These are phyloP conservation scores for Phlebiopsis gigantea DNA, from an alignment of 768 basidiomycete genomes.

Conservation along the genomic window DNA sequence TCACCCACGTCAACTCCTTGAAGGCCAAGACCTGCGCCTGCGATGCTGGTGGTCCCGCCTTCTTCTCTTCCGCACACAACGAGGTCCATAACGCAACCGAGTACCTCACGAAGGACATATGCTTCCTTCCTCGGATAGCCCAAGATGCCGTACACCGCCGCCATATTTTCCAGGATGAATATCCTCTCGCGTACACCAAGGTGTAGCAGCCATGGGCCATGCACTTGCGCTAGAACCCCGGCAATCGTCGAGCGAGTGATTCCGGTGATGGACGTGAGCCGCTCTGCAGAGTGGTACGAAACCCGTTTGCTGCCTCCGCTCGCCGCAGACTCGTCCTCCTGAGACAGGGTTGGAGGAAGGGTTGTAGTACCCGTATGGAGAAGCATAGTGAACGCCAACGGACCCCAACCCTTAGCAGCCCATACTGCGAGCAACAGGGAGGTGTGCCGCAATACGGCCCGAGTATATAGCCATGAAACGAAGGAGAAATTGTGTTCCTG, in stretches of 20 bases:
- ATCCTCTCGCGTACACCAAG: conserved; percentile 75
- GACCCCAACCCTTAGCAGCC: conserved; percentile 87
- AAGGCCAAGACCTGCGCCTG: conserved; percentile 42
- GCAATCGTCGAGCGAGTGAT: conserved; percentile 69
- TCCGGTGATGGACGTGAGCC: conserved; percentile 61
- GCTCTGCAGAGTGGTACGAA: conserved; percentile 52
- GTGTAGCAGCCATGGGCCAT: conserved; percentile 85
- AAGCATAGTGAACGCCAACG: conserved; percentile 70
- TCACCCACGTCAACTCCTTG: conserved; percentile 36
- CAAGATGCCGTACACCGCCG: conserved; percentile 71
- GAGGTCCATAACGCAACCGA: conserved; percentile 80
- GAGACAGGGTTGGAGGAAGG: conserved; percentile 53
- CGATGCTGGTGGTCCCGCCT: conserved; percentile 40
- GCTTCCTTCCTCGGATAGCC: conserved; percentile 88
- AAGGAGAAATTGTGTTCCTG: conserved; percentile 52
- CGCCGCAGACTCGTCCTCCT: conserved; percentile 32
- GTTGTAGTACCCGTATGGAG: conserved; percentile 57
- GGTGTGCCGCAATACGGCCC: conserved; percentile 66
- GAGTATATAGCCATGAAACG: conserved; percentile 62
- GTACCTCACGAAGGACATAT: conserved; percentile 77
- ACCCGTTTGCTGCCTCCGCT: conserved; percentile 8
- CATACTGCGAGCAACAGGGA: conserved; percentile 73
- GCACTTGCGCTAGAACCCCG: conserved; percentile 57
- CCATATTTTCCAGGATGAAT: conserved; percentile 60
- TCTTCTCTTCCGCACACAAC: conserved; percentile 83